Conservation (phyloP, 345 rosid genomes). For the Linum tenue region DNA sequence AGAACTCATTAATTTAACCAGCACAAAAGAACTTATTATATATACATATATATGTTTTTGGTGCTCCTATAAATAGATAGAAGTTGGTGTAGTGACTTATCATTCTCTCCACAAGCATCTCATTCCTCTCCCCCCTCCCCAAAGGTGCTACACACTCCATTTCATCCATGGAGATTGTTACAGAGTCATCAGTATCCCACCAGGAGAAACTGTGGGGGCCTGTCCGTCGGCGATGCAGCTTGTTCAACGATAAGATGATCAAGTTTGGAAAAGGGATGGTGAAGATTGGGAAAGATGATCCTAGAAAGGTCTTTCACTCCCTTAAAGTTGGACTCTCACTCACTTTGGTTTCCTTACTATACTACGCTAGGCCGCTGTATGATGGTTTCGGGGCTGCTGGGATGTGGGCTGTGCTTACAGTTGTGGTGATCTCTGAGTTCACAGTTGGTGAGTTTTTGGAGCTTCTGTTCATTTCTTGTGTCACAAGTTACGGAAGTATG, state of each 20-base stretch:
- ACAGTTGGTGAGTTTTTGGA: slow-evolving; percentile 18
- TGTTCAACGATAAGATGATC: slow-evolving; percentile 21
- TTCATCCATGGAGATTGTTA: slow-evolving; percentile 32
- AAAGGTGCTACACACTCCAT: background rate
- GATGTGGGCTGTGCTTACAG: slow-evolving; percentile 28
- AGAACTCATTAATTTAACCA: background rate
- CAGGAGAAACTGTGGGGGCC: slow-evolving; percentile 21
- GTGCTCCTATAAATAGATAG: background rate
- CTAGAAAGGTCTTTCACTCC: slow-evolving; percentile 21
- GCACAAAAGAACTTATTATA: too few relatives aligned
- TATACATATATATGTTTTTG: background rate
- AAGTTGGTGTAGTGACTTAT: background rate
- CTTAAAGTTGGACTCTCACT: slow-evolving; percentile 25
- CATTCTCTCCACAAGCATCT: background rate
- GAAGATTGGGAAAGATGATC: slow-evolving; percentile 37
- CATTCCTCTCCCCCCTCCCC: background rate
- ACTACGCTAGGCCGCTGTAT: slow-evolving; percentile 16
- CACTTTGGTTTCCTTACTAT: slow-evolving; percentile 17
- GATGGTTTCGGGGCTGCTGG: slow-evolving; percentile 24
- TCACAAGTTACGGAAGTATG: background rate
- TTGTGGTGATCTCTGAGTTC: slow-evolving; percentile 21
- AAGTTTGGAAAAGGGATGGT: slow-evolving; percentile 21
- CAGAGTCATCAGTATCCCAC: slow-evolving; percentile 9
- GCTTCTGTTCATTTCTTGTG: background rate
- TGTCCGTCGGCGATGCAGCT: slow-evolving; percentile 19